Percentiles rank a stretch among this genome's conserved stretches.
phyloP scores from a whole-genome alignment of 352 stramenopile genomes.

The Pilasporangium apinafurcum region DNA sequence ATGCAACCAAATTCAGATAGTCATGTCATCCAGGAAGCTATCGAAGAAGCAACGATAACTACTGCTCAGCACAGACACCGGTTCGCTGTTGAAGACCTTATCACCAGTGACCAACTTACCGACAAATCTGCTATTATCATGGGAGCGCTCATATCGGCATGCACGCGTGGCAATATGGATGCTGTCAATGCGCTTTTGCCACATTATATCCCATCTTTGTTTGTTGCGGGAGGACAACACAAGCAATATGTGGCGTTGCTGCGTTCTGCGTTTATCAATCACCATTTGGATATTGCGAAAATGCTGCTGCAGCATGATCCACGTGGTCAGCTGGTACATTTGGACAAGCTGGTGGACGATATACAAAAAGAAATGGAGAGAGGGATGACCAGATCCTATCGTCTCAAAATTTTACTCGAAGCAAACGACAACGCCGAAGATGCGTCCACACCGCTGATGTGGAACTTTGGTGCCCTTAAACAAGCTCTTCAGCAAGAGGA shows the following conservation, averaged over 20 bases:
- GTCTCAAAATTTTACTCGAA: constrained; percentile 1
- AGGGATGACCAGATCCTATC: neutral
- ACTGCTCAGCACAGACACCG: neutral
- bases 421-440: neutral
- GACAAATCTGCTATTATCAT: constrained; percentile 1
- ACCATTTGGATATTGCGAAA: constrained; percentile 14
- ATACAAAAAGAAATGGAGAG: constrained; percentile 6
- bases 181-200: constrained; percentile 13
- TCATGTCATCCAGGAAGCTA: neutral
- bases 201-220: constrained; percentile 9
- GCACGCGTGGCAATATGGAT: constrained; percentile 5
- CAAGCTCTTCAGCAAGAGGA: neutral
- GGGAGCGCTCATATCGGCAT: constrained; percentile 12
- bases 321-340: constrained; percentile 14
- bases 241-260: no score
- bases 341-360: constrained; percentile 14
- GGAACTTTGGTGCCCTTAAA: constrained; percentile 1
- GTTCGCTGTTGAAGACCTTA: neutral
- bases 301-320: constrained; percentile 19
- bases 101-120: neutral
- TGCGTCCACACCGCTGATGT: no score
- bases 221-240: constrained; percentile 6
- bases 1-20: neutral
- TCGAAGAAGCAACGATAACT: neutral
- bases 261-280: constrained; percentile 2